phyloP scores from a whole-genome alignment of 73 alveolate species.

The Paramecium tetraurelia region DNA sequence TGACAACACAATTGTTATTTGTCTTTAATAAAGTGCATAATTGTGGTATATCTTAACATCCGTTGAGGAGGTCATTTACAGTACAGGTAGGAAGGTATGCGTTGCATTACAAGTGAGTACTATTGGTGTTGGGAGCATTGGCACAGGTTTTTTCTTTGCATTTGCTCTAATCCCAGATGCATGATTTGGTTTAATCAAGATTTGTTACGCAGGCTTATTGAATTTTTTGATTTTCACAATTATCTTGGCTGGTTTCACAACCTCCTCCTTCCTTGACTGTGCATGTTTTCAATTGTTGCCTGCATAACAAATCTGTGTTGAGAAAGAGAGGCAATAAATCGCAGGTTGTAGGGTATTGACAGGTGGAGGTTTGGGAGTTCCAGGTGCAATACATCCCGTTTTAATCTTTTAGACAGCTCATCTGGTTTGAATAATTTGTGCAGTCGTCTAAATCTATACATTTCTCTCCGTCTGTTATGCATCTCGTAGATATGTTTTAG shows the following conservation, averaged over 20 bases:
- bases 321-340: background rate
- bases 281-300: background rate
- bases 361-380: background rate
- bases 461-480: background rate
- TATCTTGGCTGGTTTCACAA: background rate
- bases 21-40: background rate
- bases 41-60: background rate
- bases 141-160: background rate
- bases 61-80: background rate
- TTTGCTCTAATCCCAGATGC: background rate
- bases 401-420: background rate
- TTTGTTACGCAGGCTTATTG: background rate
- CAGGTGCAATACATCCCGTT: background rate
- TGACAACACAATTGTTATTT: background rate
- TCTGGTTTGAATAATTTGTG: background rate
- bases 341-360: background rate
- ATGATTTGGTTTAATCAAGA: background rate
- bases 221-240: background rate
- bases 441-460: background rate
- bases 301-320: background rate
- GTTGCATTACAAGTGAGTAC: background rate
- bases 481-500: background rate
- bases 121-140: background rate
- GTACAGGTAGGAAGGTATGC: background rate
- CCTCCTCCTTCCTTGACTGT: background rate